A percentile compares a stretch with the other conserved stretches of the same genome.
Evolutionary conservation across 495 filamentous ascomycete genomes (phyloP).

Genomic region (Poronia punctata): DNA sequence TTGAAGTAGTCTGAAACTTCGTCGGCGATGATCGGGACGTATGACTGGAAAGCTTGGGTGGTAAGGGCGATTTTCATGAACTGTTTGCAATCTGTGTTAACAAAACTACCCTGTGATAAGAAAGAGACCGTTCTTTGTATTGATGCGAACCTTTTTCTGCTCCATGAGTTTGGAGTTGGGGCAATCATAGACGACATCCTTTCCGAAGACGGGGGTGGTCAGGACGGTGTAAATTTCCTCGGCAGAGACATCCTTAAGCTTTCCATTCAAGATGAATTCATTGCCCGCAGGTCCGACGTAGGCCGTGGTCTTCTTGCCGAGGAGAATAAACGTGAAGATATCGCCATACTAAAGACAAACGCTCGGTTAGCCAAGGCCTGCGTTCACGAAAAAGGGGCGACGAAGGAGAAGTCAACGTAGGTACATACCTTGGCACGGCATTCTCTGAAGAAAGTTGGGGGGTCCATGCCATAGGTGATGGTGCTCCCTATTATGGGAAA

Average conservation of each 20-base stretch:
- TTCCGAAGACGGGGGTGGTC: slow-evolving; percentile 80
- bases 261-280: slow-evolving; percentile 82
- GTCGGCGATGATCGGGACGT: slow-evolving; percentile 70
- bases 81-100: slow-evolving; percentile 30
- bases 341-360: slow-evolving; percentile 56
- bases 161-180: slow-evolving; percentile 82
- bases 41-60: slow-evolving; percentile 64
- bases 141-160: slow-evolving; percentile 55
- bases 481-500: slow-evolving; percentile 75
- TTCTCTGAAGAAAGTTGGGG: slow-evolving; percentile 67
- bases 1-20: slow-evolving; percentile 68
- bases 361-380: slow-evolving; percentile 10
- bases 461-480: slow-evolving; percentile 75
- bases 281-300: slow-evolving; percentile 74
- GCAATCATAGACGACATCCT: slow-evolving; percentile 82
- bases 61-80: slow-evolving; percentile 85
- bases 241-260: slow-evolving; percentile 70
- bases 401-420: background rate
- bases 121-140: slow-evolving; percentile 11
- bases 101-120: too few species aligned
- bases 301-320: slow-evolving; percentile 70
- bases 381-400: too few species aligned
- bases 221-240: slow-evolving; percentile 77
- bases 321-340: slow-evolving; percentile 70
- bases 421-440: slow-evolving; percentile 61